Evolutionary conservation across 2,329 filamentous ascomycete genomes (phyloP), one percentile per base, ranked within the genome.

Genomic region (Verticillium dahliae): DNA sequence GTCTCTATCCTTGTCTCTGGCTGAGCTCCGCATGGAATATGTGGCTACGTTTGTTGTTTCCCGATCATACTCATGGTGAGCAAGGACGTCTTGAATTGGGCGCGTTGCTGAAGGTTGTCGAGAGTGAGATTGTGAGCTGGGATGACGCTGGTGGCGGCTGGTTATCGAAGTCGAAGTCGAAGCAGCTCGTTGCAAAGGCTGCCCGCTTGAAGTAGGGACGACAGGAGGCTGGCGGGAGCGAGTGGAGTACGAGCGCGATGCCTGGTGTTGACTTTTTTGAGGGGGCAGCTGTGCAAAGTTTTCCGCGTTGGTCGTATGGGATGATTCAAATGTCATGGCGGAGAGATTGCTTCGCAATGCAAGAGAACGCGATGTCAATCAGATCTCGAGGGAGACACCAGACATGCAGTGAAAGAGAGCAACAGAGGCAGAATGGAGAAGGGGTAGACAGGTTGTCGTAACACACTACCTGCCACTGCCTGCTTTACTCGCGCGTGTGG

Each of bases 11-110:
- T 31, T 34, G 38, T 58, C 89, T 72, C 82, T 83, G 69, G 86
- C 89, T 63, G 85, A 81, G 77, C 82, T 87, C 76, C 86, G 83
- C 84, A 86, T 76, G 80, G 82, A 67, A 77, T 85, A 78, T 60
- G 83, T 80, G 69, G 85, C 83, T 78, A 90, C 75, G 78, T 88
- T 88, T 69, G 83, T 80, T 69, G 87, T 83, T 76, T 94, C 54
- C 27, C 33, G 54, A 22, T 56, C 91, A 79, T 87, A 88, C 76
- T 95, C 90, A 74, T 88, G 82, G 70, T 89, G 86, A 60, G 78
- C 77, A 59, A 77, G 68, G 54, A 76, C 67, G 61, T 82, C 76
- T 65, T 80, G 76, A 57, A 75, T 69, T 63, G 77, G 74, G 65
- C 76, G 77, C 61, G 75, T 72, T 52, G 76, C 76, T 33, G 77